Base-by-base conservation (phyloP, 2,329 filamentous ascomycete species). In the Xylaria sp. region DNA sequence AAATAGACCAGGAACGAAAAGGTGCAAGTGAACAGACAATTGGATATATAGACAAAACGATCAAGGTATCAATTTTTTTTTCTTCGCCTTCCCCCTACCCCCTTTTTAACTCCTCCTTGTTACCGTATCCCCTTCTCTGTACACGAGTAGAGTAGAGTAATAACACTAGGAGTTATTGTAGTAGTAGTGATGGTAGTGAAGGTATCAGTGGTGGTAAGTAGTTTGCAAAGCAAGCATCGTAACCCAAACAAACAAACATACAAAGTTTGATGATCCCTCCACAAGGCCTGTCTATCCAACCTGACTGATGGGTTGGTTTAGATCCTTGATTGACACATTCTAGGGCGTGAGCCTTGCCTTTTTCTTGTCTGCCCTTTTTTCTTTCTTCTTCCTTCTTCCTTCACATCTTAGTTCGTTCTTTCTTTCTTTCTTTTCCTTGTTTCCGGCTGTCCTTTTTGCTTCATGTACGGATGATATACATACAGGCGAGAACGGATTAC, bases 281-380 rank as follows among this genome's bases (percentile, higher is more conserved):
- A 15, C 12, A 48, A 37, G 23, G 25, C n/a, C 50, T 9, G 15
- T 54, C 50, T 39, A 39, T 18, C 34, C 34, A 37, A 37, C 10
- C 34, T 37, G 8, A 9, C 55, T n/a, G 52, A 25, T 57, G 57
- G 32, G 37, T 23, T 28, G 28, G 28, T 28, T 28, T 37, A 51
- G 51, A 5, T 52, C 20, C 23, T 50, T 41, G n/a, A 39, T 50
- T 41, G n/a, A 39, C 48, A 37, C 56, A 48, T 46, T 60, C 56
- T 60, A 44, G 63, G 62, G 63, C 63, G 66, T 66, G 66, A 66
- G 57, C 63, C 62, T 69, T 62, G 52, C 66, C 46, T 61, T 61
- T 58, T 58, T 18, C 34, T 39, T 54, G 46, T 32, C 50, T 44
- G 34, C 25, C 48, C 39, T 18, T 59, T 56, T 60, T 44, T 39